Percentiles rank a stretch among this genome's conserved stretches.
These are phyloP conservation scores for Leccinum ochraceum DNA, from an alignment of 768 basidiomycete species.

Conservation along the genomic window DNA sequence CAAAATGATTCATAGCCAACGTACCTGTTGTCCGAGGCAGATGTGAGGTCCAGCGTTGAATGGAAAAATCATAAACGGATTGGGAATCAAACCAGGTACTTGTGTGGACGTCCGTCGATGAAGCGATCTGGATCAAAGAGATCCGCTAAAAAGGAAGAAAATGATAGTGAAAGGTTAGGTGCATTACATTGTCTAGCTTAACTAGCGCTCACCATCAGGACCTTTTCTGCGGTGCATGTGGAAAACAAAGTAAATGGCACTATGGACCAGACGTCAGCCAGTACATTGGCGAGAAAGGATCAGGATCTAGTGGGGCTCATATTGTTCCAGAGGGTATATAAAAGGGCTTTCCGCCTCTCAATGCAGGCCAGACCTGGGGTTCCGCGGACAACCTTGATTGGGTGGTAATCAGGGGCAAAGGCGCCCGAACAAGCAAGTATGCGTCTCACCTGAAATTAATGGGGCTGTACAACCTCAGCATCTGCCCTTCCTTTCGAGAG, in stretches of 20 bases:
- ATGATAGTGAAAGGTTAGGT: neutral
- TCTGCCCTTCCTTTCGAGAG: neutral
- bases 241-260: conserved; percentile 25
- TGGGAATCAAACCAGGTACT: conserved; percentile 52
- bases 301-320: conserved; percentile 14
- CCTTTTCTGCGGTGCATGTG: conserved; percentile 39
- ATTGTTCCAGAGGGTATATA: conserved; percentile 49
- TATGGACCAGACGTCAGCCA: neutral
- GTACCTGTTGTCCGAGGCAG: conserved; percentile 53
- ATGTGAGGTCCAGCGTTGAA: conserved; percentile 70
- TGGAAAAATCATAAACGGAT: conserved; percentile 69
- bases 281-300: neutral
- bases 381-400: conserved; percentile 17
- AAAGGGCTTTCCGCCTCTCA: conserved; percentile 42
- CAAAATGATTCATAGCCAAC: conserved; percentile 21
- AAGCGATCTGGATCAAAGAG: conserved; percentile 67
- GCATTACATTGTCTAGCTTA: neutral
- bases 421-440: neutral
- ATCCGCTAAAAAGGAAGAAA: conserved; percentile 18
- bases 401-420: conserved; percentile 1
- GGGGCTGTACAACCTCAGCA: conserved; percentile 20
- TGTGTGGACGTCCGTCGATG: conserved; percentile 54
- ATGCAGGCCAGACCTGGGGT: conserved; percentile 19
- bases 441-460: conserved; percentile 21
- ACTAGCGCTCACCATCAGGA: conserved; percentile 31